Conservation (phyloP, 192 early-diverging fungal genomes). For the Coemansia sp. region DNA sequence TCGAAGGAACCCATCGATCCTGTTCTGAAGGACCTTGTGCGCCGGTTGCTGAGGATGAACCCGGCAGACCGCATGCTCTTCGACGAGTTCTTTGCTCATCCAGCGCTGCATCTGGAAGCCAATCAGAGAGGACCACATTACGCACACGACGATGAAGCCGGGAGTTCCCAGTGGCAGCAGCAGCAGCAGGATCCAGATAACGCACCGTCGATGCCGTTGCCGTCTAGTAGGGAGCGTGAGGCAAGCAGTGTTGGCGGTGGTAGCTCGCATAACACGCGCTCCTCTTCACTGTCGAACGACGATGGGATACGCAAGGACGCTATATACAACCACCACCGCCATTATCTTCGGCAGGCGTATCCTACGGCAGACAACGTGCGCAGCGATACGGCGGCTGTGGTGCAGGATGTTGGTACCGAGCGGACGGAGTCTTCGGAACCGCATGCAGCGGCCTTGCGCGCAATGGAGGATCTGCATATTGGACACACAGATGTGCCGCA, state of each 20-base stretch:
- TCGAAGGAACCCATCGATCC: constrained; percentile 21
- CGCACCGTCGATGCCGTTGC: background rate
- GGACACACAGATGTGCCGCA: background rate
- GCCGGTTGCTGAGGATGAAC: constrained; percentile 79
- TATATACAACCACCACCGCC: constrained; percentile 23
- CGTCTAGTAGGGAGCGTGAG: background rate
- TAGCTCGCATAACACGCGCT: background rate
- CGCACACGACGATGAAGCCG: background rate
- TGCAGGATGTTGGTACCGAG: background rate
- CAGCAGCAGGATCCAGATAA: background rate
- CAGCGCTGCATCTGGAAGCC: constrained; percentile 50
- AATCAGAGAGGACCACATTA: background rate
- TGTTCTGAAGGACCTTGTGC: constrained; percentile 62
- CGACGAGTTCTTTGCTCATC: constrained; percentile 91
- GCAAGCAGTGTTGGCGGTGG: background rate
- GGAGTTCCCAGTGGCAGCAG: background rate
- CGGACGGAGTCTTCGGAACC: no score
- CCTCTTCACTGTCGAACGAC: background rate
- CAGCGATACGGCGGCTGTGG: background rate
- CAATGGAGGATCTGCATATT: constrained; percentile 17
- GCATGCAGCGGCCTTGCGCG: background rate
- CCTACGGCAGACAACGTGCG: background rate
- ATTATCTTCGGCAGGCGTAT: constrained; percentile 10
- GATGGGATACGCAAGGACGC: constrained; percentile 15
- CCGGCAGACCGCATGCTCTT: constrained; percentile 89